Evolutionary conservation across 2,329 filamentous ascomycete genomes (phyloP).

Genomic region (Mycogone perniciosa): DNA sequence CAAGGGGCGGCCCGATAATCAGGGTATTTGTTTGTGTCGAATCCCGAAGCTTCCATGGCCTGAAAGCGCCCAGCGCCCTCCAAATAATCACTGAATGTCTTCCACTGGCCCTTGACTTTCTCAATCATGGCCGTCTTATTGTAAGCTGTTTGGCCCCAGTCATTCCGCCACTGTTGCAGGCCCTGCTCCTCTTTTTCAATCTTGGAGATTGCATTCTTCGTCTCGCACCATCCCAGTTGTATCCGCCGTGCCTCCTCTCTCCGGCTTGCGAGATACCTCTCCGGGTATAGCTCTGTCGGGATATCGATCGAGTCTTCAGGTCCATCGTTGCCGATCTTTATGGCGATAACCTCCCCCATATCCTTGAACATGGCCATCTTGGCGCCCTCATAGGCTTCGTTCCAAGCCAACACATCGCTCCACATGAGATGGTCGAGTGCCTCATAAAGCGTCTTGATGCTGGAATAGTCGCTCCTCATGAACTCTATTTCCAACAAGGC

Average conservation of each 20-base stretch:
- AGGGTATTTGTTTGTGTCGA: conserved; percentile 32
- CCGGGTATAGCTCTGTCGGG: conserved; percentile 46
- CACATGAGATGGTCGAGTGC: conserved; percentile 44
- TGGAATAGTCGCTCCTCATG: conserved; percentile 28
- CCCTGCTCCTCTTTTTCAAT: conserved; percentile 21
- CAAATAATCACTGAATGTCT: conserved; percentile 28
- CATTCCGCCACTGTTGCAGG: conserved; percentile 23
- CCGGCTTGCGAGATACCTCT: conserved; percentile 43
- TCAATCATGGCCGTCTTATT: conserved; percentile 28
- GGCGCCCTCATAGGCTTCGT: conserved; percentile 29
- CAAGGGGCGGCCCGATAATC: conserved; percentile 35
- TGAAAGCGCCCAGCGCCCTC: conserved; percentile 30
- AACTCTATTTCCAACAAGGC: conserved; percentile 38
- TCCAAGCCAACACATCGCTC: conserved; percentile 35
- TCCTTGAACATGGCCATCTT: conserved; percentile 40
- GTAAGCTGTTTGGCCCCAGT: conserved; percentile 19
- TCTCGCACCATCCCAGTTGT: conserved; percentile 30
- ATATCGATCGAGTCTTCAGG: conserved; percentile 42
- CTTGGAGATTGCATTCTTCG: conserved; percentile 22
- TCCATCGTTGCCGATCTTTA: conserved; percentile 39
- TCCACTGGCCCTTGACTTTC: conserved; percentile 27
- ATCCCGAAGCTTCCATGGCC: conserved; percentile 31
- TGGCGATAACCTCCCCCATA: conserved; percentile 44
- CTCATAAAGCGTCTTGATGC: conserved; percentile 41
- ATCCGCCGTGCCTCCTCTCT: conserved; percentile 42